Evolutionary conservation across 345 rosid species (phyloP).

Genomic region (Barbarea vulgaris): DNA sequence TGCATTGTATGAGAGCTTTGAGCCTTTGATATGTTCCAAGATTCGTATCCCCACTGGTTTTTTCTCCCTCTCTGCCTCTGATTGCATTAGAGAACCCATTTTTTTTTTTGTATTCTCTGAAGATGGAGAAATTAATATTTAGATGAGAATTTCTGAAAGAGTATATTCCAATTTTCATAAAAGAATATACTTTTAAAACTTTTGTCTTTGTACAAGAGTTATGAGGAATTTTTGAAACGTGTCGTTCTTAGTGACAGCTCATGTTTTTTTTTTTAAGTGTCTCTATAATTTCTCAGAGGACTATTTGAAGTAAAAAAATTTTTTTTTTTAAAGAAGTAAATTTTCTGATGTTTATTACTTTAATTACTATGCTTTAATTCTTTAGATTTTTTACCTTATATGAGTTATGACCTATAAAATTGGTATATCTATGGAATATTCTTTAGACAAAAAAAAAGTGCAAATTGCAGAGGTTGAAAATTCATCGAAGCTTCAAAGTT

Average conservation of each 20-base stretch:
- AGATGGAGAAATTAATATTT: not conserved
- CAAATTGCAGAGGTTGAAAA: not conserved
- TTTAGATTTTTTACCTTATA: not conserved
- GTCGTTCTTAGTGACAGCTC: constrained; percentile 20
- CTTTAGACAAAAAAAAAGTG: not conserved
- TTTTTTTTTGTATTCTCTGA: not conserved
- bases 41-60: constrained; percentile 73
- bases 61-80: constrained; percentile 23
- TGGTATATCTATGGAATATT: constrained; percentile 6
- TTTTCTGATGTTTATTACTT: not conserved
- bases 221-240: constrained; percentile 21
- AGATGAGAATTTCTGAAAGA: not conserved
- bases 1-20: constrained; percentile 60
- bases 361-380: not conserved
- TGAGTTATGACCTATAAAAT: constrained; percentile 1
- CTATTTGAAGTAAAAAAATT: not conserved
- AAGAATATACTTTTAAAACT: constrained; percentile 14
- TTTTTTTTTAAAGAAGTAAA: constrained; percentile 11
- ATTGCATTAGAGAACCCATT: constrained; percentile 62
- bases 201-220: constrained; percentile 26
- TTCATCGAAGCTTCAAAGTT: not conserved
- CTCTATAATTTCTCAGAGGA: constrained; percentile 19
- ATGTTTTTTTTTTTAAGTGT: not conserved
- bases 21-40: constrained; percentile 51
- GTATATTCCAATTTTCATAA: constrained; percentile 28